phyloP scores from a whole-genome alignment of 164 flowering plant species.

The Taxillus chinensis region DNA sequence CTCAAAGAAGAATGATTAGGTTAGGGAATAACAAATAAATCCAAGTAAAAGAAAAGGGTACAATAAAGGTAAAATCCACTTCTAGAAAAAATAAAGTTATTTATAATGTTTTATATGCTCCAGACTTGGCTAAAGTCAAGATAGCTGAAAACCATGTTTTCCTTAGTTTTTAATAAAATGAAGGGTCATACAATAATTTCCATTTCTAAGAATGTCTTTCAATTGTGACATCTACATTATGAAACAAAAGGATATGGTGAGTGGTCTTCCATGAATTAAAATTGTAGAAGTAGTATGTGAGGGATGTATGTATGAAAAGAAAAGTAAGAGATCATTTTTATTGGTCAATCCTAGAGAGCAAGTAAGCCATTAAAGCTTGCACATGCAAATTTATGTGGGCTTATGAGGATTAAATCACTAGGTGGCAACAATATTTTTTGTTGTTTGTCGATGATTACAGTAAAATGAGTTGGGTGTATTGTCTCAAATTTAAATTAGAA shows the following conservation, averaged over 20 bases:
- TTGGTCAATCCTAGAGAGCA: conserved; percentile 5
- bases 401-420: conserved; percentile 7
- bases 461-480: conserved; percentile 13
- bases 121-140: not conserved
- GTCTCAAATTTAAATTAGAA: conserved; percentile 7
- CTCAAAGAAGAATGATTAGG: not conserved
- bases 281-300: not conserved
- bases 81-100: not conserved
- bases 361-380: conserved; percentile 6
- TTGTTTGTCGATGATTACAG: conserved; percentile 12
- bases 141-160: not conserved
- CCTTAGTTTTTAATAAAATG: not conserved
- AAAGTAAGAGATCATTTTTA: not conserved
- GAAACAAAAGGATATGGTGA: not conserved
- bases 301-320: not conserved
- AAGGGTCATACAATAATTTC: not conserved
- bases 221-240: not conserved
- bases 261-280: not conserved
- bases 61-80: not conserved
- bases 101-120: not conserved
- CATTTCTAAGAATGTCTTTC: not conserved
- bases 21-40: not conserved
- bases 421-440: conserved; percentile 11
- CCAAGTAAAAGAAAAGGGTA: not conserved
- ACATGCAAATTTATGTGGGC: conserved; percentile 14